phyloP scores from a whole-genome alignment of 768 basidiomycete genomes.

The Saitozyma sp. region DNA sequence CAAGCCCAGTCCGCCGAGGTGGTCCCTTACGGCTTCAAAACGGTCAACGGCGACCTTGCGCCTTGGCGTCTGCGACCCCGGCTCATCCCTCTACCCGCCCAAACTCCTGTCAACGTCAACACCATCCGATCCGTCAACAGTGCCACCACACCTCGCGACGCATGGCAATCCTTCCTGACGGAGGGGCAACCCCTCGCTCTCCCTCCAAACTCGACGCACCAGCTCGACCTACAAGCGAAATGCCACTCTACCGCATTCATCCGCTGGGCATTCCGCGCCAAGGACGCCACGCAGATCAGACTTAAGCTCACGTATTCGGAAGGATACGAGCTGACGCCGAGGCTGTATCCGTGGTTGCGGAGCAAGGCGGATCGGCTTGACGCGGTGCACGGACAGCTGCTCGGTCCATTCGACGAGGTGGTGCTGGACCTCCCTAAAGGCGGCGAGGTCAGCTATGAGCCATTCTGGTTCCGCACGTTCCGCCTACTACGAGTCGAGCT shows the following conservation, averaged over 20 bases:
- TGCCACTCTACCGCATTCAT: conserved; percentile 34
- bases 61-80: conserved; percentile 12
- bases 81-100: conserved; percentile 8
- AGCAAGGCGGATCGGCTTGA: conserved; percentile 16
- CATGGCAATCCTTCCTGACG: neutral
- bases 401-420: conserved; percentile 17
- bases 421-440: neutral
- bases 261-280: conserved; percentile 3
- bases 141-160: neutral
- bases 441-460: conserved; percentile 3
- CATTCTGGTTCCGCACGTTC: conserved; percentile 19
- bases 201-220: conserved; percentile 2
- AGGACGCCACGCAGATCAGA: neutral
- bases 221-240: conserved; percentile 20
- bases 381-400: conserved; percentile 7
- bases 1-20: neutral
- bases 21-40: conserved; percentile 2
- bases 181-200: conserved; percentile 7
- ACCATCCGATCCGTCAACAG: neutral
- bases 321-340: conserved; percentile 22
- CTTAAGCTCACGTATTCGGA: conserved; percentile 28
- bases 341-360: conserved; percentile 15
- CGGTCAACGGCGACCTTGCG: conserved; percentile 15
- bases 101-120: neutral
- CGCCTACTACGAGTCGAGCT: conserved; percentile 5